These are phyloP conservation scores for Paramyrothecium sp. DNA, from an alignment of 2,329 filamentous ascomycete species.

Conservation along the genomic window DNA sequence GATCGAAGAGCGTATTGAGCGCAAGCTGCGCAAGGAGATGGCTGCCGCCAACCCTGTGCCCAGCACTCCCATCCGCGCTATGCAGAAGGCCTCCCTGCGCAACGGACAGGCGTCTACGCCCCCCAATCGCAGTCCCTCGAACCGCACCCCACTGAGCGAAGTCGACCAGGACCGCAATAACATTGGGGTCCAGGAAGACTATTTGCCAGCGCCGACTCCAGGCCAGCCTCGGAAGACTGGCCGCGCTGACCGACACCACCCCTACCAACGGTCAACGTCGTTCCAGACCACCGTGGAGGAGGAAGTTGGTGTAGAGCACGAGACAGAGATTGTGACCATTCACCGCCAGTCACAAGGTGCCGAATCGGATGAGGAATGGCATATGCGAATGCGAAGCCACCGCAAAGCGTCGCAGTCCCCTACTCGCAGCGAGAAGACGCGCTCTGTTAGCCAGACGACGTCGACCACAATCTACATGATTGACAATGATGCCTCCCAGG, in stretches of 20 bases:
- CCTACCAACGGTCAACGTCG: constrained; percentile 61
- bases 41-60: constrained; percentile 47
- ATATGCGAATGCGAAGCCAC: constrained; percentile 69
- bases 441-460: constrained; percentile 75
- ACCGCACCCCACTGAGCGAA: constrained; percentile 86
- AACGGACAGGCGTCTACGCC: constrained; percentile 78
- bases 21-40: constrained; percentile 60
- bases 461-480: constrained; percentile 66
- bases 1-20: constrained; percentile 83
- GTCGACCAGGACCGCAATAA: constrained; percentile 77
- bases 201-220: constrained; percentile 90
- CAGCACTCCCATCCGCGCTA: constrained; percentile 60
- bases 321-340: constrained; percentile 60
- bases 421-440: constrained; percentile 57
- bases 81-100: constrained; percentile 57
- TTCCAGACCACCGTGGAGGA: constrained; percentile 43
- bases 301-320: constrained; percentile 52
- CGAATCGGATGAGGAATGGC: constrained; percentile 81
- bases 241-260: constrained; percentile 73
- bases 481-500: constrained; percentile 67
- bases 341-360: constrained; percentile 60
- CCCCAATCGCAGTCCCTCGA: constrained; percentile 72
- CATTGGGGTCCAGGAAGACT: constrained; percentile 76
- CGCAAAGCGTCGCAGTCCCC: constrained; percentile 66
- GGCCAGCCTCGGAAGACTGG: constrained; percentile 91